A percentile compares a stretch with the other conserved stretches of the same genome.
Conservation (phyloP, 768 basidiomycete genomes). For the Leccinum olivaceopallidum region DNA sequence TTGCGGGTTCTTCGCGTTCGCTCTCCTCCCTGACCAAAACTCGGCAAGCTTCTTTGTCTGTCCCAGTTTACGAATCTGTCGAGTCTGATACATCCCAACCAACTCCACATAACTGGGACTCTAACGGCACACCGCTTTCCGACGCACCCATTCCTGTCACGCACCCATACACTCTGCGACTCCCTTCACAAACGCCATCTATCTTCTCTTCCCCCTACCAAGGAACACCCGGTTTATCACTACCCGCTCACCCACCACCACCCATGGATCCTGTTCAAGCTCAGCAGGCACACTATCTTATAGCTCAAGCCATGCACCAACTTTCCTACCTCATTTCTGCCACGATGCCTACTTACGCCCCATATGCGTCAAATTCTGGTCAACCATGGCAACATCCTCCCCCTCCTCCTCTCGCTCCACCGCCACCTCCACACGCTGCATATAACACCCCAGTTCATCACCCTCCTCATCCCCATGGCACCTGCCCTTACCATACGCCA, state of each 20-base stretch:
- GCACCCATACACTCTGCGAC: constrained; percentile 21
- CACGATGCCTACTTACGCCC: constrained; percentile 28
- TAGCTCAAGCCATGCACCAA: constrained; percentile 43
- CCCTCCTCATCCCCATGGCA: constrained; percentile 18
- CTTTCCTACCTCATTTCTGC: constrained; percentile 40
- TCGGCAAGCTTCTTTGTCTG: constrained; percentile 7
- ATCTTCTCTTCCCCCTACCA: constrained; percentile 20
- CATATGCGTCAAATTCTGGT: constrained; percentile 19
- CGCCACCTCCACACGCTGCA: constrained; percentile 4
- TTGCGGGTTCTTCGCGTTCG: constrained; percentile 14
- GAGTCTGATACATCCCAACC: constrained; percentile 9
- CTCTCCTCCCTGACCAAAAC: constrained; percentile 9
- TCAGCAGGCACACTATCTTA: constrained; percentile 39
- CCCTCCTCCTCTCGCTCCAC: constrained; percentile 1
- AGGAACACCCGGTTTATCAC: constrained; percentile 18
- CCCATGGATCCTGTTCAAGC: constrained; percentile 30
- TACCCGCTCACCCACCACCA: constrained; percentile 29
- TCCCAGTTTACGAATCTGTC: constrained; percentile 9
- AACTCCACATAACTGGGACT: constrained; percentile 1
- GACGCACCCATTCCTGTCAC: constrained; percentile 24
- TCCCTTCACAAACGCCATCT: constrained; percentile 18
- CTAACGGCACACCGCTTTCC: constrained; percentile 8
- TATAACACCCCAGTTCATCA: constrained; percentile 14
- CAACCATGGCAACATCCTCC: constrained; percentile 24
- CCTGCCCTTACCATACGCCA: constrained; percentile 20